phyloP scores from a whole-genome alignment of 2,329 filamentous ascomycete species.

The Pseudocercospora fuligena region DNA sequence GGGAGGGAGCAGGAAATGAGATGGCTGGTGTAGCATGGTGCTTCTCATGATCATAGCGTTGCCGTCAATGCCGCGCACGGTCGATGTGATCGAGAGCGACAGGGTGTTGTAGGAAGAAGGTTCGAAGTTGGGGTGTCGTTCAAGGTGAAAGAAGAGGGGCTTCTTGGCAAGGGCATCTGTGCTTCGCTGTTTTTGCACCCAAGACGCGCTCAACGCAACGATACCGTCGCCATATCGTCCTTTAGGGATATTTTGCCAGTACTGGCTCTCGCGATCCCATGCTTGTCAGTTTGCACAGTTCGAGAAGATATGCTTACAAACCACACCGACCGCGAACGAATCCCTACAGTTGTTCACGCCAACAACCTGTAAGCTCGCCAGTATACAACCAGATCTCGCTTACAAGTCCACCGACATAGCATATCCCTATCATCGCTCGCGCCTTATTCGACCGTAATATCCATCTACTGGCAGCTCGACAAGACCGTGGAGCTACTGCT shows the following conservation, averaged over 20 bases:
- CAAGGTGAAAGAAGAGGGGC: neutral
- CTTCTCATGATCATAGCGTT: slow-evolving; percentile 1
- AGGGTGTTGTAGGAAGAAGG: neutral
- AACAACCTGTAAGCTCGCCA: neutral
- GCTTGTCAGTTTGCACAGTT: neutral
- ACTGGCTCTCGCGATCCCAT: neutral
- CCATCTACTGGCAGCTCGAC: neutral
- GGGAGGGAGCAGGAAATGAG: neutral
- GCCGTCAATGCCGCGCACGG: slow-evolving; percentile 3
- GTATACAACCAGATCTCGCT: neutral
- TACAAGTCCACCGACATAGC: neutral
- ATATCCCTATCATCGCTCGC: neutral
- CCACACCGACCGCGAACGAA: neutral
- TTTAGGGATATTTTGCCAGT: neutral
- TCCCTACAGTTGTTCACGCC: neutral
- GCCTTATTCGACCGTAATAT: neutral
- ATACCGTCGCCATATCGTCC: neutral
- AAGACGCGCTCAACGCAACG: neutral
- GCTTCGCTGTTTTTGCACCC: neutral
- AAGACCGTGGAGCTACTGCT: neutral
- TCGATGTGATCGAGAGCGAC: neutral
- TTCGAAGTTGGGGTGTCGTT: slow-evolving; percentile 2
- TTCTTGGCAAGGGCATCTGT: neutral
- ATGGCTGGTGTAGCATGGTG: neutral
- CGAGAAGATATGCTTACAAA: neutral